phyloP scores from a whole-genome alignment of 2,329 filamentous ascomycete species.

The Sphaceloma murrayae region DNA sequence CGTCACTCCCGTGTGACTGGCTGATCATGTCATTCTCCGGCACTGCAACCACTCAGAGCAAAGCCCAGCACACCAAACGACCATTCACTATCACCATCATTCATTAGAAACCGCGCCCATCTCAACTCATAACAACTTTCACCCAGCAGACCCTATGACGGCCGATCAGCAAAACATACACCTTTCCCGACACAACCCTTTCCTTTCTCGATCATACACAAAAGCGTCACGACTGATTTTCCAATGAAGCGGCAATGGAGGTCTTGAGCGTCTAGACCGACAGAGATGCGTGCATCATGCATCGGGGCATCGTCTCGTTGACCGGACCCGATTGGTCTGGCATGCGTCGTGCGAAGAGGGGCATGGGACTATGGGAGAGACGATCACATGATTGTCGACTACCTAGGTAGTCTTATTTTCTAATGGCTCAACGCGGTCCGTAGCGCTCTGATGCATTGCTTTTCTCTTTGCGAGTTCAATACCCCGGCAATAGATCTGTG shows the following conservation, averaged over 20 bases:
- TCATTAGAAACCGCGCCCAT: constrained; percentile 11
- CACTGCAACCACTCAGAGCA: no score
- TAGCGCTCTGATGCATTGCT: constrained; percentile 16
- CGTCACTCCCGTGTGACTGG: no score
- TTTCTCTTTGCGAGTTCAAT: constrained; percentile 15
- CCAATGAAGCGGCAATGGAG: no score
- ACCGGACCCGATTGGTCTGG: no score
- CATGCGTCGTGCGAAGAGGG: neutral
- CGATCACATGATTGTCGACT: constrained; percentile 14
- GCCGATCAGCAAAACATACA: neutral
- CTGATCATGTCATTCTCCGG: no score
- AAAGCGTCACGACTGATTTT: constrained; percentile 14
- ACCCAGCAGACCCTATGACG: constrained; percentile 11
- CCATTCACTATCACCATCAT: constrained; percentile 11
- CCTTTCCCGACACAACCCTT: neutral
- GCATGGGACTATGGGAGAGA: neutral
- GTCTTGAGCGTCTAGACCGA: no score
- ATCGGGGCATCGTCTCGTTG: no score
- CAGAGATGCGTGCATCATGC: no score
- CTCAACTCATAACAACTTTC: constrained; percentile 6
- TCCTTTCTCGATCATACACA: constrained; percentile 5
- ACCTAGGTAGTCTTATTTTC: constrained; percentile 16
- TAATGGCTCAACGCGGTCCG: constrained; percentile 13
- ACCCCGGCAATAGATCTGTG: constrained; percentile 16
- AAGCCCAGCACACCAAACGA: no score